Evolutionary conservation across 202 grass and related monocot genomes (phyloP).

Genomic region (Digitaria exilis): DNA sequence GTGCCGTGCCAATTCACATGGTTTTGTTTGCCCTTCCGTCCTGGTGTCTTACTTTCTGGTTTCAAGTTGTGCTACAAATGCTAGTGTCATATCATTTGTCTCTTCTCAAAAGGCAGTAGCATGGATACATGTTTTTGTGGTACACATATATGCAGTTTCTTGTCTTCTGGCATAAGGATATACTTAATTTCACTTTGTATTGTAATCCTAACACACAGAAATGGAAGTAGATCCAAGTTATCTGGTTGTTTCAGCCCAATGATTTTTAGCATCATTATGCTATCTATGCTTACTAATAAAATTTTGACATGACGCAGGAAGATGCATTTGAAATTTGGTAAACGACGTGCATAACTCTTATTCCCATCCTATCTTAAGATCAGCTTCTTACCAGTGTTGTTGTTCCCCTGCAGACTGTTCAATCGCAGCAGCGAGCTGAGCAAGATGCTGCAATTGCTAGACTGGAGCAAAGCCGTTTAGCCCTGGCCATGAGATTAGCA

Average conservation of each 20-base stretch:
- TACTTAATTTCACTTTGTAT: neutral
- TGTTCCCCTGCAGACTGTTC: conserved; percentile 58
- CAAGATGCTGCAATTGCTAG: conserved; percentile 70
- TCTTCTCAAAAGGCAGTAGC: neutral
- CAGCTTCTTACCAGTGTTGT: conserved; percentile 5
- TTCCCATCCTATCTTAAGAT: neutral
- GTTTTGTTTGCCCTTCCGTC: neutral
- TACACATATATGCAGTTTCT: neutral
- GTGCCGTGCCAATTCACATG: neutral
- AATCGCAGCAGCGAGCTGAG: conserved; percentile 75
- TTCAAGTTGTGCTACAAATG: neutral
- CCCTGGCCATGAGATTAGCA: conserved; percentile 72
- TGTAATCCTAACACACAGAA: neutral
- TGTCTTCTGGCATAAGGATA: neutral
- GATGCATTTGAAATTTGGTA: neutral
- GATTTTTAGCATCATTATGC: neutral
- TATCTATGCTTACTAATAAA: neutral
- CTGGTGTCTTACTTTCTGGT: neutral
- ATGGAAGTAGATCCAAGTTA: neutral
- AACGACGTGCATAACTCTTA: neutral
- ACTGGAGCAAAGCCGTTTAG: conserved; percentile 69
- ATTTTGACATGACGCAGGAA: neutral
- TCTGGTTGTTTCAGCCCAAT: neutral
- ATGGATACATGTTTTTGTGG: neutral
- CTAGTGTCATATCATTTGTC: neutral